phyloP scores from a whole-genome alignment of 2,329 filamentous ascomycete genomes.

The Colletotrichum echinochloae region DNA sequence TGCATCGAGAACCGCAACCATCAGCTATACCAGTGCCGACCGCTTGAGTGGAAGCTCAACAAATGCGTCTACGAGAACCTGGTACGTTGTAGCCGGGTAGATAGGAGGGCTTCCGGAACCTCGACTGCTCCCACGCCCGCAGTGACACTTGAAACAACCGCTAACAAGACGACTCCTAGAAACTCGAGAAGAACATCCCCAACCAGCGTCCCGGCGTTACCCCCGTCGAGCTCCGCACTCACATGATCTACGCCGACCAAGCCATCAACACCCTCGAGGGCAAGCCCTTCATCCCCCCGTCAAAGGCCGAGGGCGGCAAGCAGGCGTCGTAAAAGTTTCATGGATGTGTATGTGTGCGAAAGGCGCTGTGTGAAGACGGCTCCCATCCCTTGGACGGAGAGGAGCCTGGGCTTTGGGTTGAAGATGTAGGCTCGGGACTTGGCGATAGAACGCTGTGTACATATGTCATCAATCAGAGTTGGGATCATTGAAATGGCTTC shows the following conservation, averaged over 20 bases:
- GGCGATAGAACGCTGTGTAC: constrained; percentile 42
- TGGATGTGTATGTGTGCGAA: not conserved
- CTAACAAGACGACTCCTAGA: constrained; percentile 58
- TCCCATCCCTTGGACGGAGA: not conserved
- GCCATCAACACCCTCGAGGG: constrained; percentile 57
- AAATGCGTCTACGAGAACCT: constrained; percentile 96
- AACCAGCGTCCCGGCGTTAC: constrained; percentile 76
- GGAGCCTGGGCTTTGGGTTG: constrained; percentile 18
- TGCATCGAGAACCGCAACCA: constrained; percentile 99
- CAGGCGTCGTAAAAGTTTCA: constrained; percentile 36
- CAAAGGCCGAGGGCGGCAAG: constrained; percentile 41
- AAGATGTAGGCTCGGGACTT: constrained; percentile 33
- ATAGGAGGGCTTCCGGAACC: not conserved
- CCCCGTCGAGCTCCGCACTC: constrained; percentile 79
- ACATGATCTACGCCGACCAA: constrained; percentile 71
- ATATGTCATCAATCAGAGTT: constrained; percentile 43
- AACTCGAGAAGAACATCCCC: constrained; percentile 84
- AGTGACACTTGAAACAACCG: not conserved
- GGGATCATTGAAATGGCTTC: constrained; percentile 30
- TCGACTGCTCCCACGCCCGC: not conserved
- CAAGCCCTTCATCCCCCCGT: constrained; percentile 55
- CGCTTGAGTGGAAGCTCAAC: constrained; percentile 89
- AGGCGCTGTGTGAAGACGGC: not conserved
- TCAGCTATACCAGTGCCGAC: constrained; percentile 94
- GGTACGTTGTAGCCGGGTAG: constrained; percentile 66